Base-by-base conservation (phyloP, 2,329 filamentous ascomycete genomes). In the Sclerotinia minor region DNA sequence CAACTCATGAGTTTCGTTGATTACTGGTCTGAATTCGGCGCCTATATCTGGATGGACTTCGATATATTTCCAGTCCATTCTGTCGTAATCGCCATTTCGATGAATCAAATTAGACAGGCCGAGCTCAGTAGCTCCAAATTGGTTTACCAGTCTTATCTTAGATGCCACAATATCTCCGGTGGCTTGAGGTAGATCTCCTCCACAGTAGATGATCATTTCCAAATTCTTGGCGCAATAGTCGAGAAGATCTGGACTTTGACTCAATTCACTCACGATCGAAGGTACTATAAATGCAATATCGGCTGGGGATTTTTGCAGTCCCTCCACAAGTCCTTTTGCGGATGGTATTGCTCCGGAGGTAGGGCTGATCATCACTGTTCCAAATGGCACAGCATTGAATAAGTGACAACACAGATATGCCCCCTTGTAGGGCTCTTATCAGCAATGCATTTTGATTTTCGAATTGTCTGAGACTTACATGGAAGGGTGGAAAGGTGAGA, bases 21-120 rank as follows among this genome's bases (percentile, higher is more conserved):
- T 55, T n/a, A 55, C 0, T 15, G 29, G 32, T n/a, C 32, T 35
- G 9, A 55, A n/a, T 17, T 75, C 60, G 0, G 78, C 72, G 0
- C 78, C 78, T 68, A 74, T 79, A 2, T 75, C 75, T 57, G 77
- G n/a, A n/a, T 64, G 47, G 29, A 54, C 44, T 32, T 45, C 29
- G 17, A 64, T 17, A 11, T 55, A 64, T 24, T 26, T 38, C 64
- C 64, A 66, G 35, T 44, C 38, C 11, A 21, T 19, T 41, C 61
- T 50, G 17, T 32, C 19, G 5, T 24, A 41, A 5, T 17, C 15
- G 21, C 24, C 35, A 50, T n/a, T 44, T 17, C 24, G 26, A 65
- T 45, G 41, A 24, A 65, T 24, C 35, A 17, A 17, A 32, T 63
- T 63, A 21, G 32, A 9, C 5, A 58, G 21, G 7, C 53, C 64